Percentiles rank a stretch among this genome's conserved stretches.
Conservation (phyloP, 164 flowering plant species). For the Euptelea pleiosperma region DNA sequence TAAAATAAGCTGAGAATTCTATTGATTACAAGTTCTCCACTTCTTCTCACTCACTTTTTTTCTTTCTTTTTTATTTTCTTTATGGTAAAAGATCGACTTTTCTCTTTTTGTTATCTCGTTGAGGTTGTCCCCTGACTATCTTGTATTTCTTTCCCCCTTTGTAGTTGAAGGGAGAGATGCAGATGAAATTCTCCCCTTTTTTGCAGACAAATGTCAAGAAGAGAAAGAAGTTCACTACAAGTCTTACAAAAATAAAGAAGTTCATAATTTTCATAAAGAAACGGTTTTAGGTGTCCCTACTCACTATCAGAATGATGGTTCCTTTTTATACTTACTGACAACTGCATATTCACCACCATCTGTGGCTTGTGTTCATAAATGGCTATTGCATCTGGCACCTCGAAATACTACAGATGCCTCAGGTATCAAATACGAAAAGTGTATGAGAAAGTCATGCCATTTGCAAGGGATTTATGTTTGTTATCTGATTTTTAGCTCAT, state of each 20-base stretch:
- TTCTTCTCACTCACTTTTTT: not conserved
- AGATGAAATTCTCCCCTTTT: conserved; percentile 43
- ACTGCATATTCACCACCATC: conserved; percentile 74
- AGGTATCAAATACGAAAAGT: conserved; percentile 29
- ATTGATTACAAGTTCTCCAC: not conserved
- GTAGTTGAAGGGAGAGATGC: conserved; percentile 26
- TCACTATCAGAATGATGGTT: conserved; percentile 74
- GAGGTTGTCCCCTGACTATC: conserved; percentile 1
- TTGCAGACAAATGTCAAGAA: conserved; percentile 21
- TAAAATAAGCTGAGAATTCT: not conserved
- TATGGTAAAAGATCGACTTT: not conserved
- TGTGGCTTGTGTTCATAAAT: conserved; percentile 44
- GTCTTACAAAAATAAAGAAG: conserved; percentile 9
- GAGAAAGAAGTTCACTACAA: conserved; percentile 16
- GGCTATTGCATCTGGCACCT: conserved; percentile 35
- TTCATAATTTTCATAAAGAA: conserved; percentile 25
- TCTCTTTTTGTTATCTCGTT: not conserved
- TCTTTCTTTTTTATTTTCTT: conserved; percentile 5
- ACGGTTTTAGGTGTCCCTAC: conserved; percentile 50
- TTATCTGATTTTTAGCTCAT: conserved; percentile 11
- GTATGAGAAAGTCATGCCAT: not conserved
- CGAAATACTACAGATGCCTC: conserved; percentile 11
- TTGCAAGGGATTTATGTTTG: conserved; percentile 4
- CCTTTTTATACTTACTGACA: conserved; percentile 62
- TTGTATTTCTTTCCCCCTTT: conserved; percentile 4